Conservation (phyloP, 305 asterid genomes). For the Fraxinus sp. region DNA sequence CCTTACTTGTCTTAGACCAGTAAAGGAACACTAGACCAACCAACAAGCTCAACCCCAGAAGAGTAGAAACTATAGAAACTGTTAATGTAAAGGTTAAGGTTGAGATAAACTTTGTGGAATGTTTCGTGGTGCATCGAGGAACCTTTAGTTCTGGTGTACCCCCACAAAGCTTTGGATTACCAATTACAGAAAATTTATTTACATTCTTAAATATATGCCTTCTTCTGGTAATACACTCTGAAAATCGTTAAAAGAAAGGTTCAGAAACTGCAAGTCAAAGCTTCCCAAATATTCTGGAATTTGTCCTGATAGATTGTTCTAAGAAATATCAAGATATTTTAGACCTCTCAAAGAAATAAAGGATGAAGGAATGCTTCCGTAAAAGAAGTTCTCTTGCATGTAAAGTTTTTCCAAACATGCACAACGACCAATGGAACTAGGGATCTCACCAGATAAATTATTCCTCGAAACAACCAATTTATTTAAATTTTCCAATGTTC, state of each 20-base stretch:
- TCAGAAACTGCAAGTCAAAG: conserved; percentile 20
- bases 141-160: conserved; percentile 20
- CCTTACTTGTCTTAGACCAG: neutral
- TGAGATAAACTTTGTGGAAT: neutral
- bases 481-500: no score
- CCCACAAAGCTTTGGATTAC: conserved; percentile 37
- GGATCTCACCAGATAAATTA: no score
- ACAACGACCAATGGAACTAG: no score
- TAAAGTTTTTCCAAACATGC: no score
- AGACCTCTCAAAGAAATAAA: no score
- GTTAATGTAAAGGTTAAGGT: conserved; percentile 7
- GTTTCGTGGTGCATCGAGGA: conserved; percentile 13
- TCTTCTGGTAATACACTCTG: conserved; percentile 33
- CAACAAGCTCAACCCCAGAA: conserved; percentile 24
- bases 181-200: conserved; percentile 24
- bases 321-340: neutral
- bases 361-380: no score
- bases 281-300: conserved; percentile 27
- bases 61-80: conserved; percentile 22
- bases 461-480: no score
- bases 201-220: conserved; percentile 23
- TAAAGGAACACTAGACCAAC: conserved; percentile 1
- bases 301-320: conserved; percentile 29
- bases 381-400: no score
- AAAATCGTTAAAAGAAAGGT: conserved; percentile 32